Evolutionary conservation across 1,139 yeast genomes (phyloP).

Genomic region (Tardiomyces blankii): DNA sequence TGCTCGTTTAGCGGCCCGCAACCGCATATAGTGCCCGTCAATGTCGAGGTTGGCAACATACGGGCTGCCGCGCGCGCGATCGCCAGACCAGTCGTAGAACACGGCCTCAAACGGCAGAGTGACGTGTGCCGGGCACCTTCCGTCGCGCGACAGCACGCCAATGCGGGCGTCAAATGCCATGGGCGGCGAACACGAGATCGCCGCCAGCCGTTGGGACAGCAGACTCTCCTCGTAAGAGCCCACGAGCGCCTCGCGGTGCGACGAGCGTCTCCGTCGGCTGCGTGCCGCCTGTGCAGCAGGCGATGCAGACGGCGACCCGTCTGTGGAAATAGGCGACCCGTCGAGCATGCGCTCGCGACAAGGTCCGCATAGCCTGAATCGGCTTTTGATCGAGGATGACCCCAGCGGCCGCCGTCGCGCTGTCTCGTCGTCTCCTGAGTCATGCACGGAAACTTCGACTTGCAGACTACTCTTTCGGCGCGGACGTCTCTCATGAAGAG

Average conservation of each 20-base stretch:
- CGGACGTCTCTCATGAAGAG: no score
- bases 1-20: no score
- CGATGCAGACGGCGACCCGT: not conserved
- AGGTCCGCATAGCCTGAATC: conserved; percentile 4
- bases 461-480: no score
- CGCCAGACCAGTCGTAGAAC: conserved; percentile 26
- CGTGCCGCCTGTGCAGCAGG: conserved; percentile 1
- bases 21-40: conserved; percentile 16
- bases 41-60: conserved; percentile 32
- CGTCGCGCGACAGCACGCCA: conserved; percentile 20
- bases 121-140: conserved; percentile 8
- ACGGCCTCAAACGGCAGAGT: conserved; percentile 26
- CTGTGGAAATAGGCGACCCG: not conserved
- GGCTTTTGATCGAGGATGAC: not conserved
- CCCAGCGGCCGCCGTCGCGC: no score
- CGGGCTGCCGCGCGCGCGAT: conserved; percentile 24
- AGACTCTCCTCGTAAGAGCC: conserved; percentile 29
- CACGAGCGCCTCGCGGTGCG: conserved; percentile 15
- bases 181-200: conserved; percentile 20
- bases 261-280: conserved; percentile 9
- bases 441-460: no score
- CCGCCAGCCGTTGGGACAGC: conserved; percentile 25
- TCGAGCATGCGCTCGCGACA: conserved; percentile 5
- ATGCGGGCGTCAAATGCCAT: conserved; percentile 21
- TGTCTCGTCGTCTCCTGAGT: no score